A percentile compares a stretch with the other conserved stretches of the same genome.
Evolutionary conservation across 257 asterid species (phyloP).

Genomic region (Scutellaria minor): DNA sequence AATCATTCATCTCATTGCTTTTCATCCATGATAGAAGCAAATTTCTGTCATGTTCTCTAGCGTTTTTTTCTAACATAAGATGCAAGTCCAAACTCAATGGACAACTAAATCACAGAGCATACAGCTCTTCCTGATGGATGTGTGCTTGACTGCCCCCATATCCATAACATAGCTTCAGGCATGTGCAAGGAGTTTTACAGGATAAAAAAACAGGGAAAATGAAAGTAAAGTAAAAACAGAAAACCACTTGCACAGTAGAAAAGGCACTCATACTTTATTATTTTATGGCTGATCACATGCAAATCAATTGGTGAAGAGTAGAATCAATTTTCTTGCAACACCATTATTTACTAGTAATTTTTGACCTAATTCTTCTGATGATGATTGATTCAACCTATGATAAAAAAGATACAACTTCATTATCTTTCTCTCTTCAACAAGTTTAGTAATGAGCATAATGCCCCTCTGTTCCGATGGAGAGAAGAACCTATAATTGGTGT

Average conservation of each 20-base stretch:
- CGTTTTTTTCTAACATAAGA: too few relatives aligned
- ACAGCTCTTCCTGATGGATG: too few relatives aligned
- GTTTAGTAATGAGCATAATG: not conserved
- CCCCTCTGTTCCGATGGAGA: not conserved
- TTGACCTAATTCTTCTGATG: too few relatives aligned
- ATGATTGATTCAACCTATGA: not conserved
- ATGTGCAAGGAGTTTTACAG: not conserved
- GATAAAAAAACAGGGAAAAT: not conserved
- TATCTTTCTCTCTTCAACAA: not conserved
- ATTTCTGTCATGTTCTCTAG: too few relatives aligned
- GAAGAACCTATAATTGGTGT: not conserved
- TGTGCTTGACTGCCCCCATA: too few relatives aligned
- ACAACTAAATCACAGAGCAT: too few relatives aligned
- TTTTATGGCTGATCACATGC: not conserved
- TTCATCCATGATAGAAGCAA: too few relatives aligned
- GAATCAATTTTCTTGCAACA: slow-evolving; percentile 1
- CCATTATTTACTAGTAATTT: not conserved
- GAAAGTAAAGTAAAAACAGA: not conserved
- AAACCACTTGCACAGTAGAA: not conserved
- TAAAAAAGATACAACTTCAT: not conserved
- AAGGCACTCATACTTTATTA: not conserved
- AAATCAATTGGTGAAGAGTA: slow-evolving; percentile 5
- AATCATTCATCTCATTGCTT: too few relatives aligned
- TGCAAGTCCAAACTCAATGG: too few relatives aligned
- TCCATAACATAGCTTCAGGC: not conserved